Percentiles rank a stretch among this genome's conserved stretches.
Conservation (phyloP, 176 grass and related monocot genomes). For the Zizania latifolia region DNA sequence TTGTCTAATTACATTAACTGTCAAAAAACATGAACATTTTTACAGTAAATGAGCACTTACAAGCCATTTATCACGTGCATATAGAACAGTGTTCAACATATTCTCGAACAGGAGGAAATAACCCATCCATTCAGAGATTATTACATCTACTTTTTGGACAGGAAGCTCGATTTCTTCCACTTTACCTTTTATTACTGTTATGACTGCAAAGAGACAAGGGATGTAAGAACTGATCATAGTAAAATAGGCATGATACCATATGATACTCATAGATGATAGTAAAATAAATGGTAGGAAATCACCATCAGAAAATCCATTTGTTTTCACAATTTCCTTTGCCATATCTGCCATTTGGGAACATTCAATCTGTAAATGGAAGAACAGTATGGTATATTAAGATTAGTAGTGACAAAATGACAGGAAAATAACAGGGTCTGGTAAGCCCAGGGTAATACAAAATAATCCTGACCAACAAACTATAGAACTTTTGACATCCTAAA, state of each 20-base stretch:
- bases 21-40: neutral
- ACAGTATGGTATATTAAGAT: constrained; percentile 7
- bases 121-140: constrained; percentile 98
- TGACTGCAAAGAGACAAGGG: constrained; percentile 42
- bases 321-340: constrained; percentile 90
- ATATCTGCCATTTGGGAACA: constrained; percentile 97
- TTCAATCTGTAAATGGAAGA: constrained; percentile 64
- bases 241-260: neutral
- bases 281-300: neutral
- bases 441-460: neutral
- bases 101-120: constrained; percentile 98
- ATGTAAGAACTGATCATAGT: neutral
- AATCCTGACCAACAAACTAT: neutral
- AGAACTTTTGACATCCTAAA: neutral
- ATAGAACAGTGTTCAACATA: constrained; percentile 96
- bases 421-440: neutral
- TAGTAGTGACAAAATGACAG: too few species aligned
- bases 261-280: neutral
- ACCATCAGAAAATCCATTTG: constrained; percentile 88
- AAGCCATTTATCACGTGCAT: constrained; percentile 99
- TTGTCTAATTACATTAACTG: too few species aligned
- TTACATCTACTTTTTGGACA: constrained; percentile 76
- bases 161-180: constrained; percentile 97
- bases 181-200: constrained; percentile 95
- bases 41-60: constrained; percentile 45